Evolutionary conservation across 768 basidiomycete species (phyloP).

Genomic region (Kwoniella europaea): DNA sequence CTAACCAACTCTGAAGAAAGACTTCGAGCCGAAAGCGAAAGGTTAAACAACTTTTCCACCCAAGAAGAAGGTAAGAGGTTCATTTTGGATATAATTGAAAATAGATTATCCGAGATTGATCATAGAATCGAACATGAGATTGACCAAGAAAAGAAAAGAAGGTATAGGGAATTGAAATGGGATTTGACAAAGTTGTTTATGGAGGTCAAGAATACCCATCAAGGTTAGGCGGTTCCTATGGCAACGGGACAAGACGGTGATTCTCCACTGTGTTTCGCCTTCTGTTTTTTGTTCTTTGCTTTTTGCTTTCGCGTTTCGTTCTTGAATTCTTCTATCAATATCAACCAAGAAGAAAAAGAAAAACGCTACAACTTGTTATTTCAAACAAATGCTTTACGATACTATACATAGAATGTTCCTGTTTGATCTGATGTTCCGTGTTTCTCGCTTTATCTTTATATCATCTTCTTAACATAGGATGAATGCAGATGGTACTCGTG

Average conservation of each 20-base stretch:
- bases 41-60: background rate
- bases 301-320: too few relatives aligned
- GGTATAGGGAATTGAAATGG: background rate
- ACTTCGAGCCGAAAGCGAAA: background rate
- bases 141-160: background rate
- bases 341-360: background rate
- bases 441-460: too few relatives aligned
- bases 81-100: background rate
- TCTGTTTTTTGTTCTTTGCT: too few relatives aligned
- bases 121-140: background rate
- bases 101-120: constrained; percentile 1
- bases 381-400: too few relatives aligned
- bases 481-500: too few relatives aligned
- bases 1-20: background rate
- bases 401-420: too few relatives aligned
- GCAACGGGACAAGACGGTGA: too few relatives aligned
- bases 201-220: background rate
- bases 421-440: too few relatives aligned
- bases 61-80: background rate
- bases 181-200: background rate
- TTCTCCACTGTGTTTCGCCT: too few relatives aligned
- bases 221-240: background rate
- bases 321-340: too few relatives aligned
- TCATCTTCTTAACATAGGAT: too few relatives aligned
- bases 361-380: too few relatives aligned